These are phyloP conservation scores for Nemania abortiva DNA, from an alignment of 2,329 filamentous ascomycete genomes.

Conservation along the genomic window DNA sequence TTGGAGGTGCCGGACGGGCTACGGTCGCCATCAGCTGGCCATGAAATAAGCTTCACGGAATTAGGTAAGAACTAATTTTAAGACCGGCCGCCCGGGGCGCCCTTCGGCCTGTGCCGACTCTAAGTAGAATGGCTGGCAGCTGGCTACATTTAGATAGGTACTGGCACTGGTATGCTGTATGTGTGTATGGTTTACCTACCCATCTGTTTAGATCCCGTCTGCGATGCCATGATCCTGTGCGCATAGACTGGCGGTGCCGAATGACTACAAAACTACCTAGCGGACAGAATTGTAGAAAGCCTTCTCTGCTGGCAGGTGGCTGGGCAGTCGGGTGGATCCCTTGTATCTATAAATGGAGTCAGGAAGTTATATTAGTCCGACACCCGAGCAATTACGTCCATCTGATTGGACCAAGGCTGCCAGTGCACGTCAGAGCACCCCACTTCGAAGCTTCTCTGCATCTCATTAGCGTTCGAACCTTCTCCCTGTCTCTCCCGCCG, in stretches of 20 bases:
- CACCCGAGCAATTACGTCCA: neutral
- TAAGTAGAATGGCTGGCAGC: too few relatives aligned
- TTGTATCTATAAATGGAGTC: slow-evolving; percentile 27
- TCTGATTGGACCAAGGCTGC: slow-evolving; percentile 13
- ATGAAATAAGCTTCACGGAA: neutral
- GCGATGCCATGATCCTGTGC: neutral
- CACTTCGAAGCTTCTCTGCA: slow-evolving; percentile 7
- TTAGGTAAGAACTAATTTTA: neutral
- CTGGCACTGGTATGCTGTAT: too few relatives aligned
- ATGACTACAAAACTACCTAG: too few relatives aligned
- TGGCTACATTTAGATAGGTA: too few relatives aligned
- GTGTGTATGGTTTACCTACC: too few relatives aligned
- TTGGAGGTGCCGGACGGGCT: neutral
- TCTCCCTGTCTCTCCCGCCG: slow-evolving; percentile 3
- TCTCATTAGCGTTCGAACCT: neutral
- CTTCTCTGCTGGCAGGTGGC: neutral
- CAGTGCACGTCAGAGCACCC: slow-evolving; percentile 33
- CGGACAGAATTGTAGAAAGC: neutral
- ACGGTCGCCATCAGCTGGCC: neutral
- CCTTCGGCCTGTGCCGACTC: too few relatives aligned
- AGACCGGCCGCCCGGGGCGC: too few relatives aligned
- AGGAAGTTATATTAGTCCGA: slow-evolving; percentile 32
- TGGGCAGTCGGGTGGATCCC: neutral
- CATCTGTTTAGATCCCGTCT: too few relatives aligned
- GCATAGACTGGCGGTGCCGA: neutral